These are phyloP conservation scores for Beauveria asiatica DNA, from an alignment of 2,329 filamentous ascomycete genomes.

Conservation along the genomic window DNA sequence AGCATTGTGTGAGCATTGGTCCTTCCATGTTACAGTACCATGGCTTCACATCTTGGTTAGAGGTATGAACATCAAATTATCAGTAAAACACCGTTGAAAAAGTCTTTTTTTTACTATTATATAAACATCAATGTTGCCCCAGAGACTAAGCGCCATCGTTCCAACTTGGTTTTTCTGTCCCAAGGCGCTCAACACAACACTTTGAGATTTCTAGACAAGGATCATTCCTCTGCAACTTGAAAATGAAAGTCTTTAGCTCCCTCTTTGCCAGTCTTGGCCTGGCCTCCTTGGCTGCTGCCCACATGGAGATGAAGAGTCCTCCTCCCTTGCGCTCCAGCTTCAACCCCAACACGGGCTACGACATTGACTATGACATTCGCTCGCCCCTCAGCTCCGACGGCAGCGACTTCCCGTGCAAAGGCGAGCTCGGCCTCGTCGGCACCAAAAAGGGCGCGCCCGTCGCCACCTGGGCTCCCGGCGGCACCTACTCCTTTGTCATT, in stretches of 20 bases:
- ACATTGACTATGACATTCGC: conserved; percentile 48
- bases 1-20: background rate
- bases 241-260: conserved; percentile 3
- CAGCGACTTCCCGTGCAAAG: conserved; percentile 55
- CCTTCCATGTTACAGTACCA: conserved; percentile 3
- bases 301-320: conserved; percentile 24
- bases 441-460: conserved; percentile 31
- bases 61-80: background rate
- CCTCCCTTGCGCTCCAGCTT: conserved; percentile 21
- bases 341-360: conserved; percentile 21
- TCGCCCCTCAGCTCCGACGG: conserved; percentile 43
- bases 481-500: conserved; percentile 44
- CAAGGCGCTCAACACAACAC: background rate
- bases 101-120: background rate
- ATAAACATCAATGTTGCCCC: background rate
- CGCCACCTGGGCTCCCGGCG: conserved; percentile 43
- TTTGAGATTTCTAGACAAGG: background rate
- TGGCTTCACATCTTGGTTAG: background rate
- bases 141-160: background rate
- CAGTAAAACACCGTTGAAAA: background rate
- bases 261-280: background rate
- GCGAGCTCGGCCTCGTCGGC: conserved; percentile 22
- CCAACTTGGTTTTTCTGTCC: background rate
- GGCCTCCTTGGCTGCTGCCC: conserved; percentile 14
- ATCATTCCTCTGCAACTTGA: background rate